Base-by-base conservation (phyloP, 2,329 filamentous ascomycete genomes). In the Pseudogymnoascus sp. region DNA sequence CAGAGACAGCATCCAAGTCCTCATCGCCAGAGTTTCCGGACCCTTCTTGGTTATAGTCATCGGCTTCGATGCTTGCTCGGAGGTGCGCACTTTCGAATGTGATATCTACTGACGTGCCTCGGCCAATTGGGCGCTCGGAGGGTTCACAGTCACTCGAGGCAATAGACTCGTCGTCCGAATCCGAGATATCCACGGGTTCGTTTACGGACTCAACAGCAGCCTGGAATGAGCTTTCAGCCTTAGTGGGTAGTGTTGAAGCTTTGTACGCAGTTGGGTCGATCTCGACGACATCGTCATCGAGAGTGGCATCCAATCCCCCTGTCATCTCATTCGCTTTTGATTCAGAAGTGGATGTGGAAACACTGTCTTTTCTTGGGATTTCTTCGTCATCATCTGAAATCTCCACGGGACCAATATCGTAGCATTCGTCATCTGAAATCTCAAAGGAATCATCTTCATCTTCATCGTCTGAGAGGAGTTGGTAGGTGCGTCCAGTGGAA, bases 401-500 rank as follows among this genome's bases (percentile, higher is more conserved):
- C 15, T 54, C 47, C 29, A 47, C 29, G 5, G 37, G 37, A 40
- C 37, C 7, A 15, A 10, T 3, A 10, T 40, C 15, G 8, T 9
- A 15, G 41, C 24, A 24, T 29, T 29, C 41, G 5, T 47, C 41
- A 29, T 47, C 41, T 47, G 41, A 47, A 47, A 47, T 47, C 24
- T 47, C 41, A 21, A 54, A 54, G 9, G 47, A 29, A 13, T 44
- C 39, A 4, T 40, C 39, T 29, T 29, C 44, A 50, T 31, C 29
- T 41, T 41, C 39, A 8, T 41, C 39, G 15, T 54, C 47, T n/a
- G 47, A 54, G 15, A 54, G 47, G 29, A 54, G 47, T 17, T 54
- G 47, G 6, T 54, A 54, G n/a, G 47, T 54, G 47, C 29, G 47
- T 21, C 47, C 47, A 11, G 47, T 54, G 47, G 47, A 54, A 35